Evolutionary conservation across 208 protist genomes (phyloP), one percentile per base, ranked within the genome.

Genomic region (Crithidia bombi): DNA sequence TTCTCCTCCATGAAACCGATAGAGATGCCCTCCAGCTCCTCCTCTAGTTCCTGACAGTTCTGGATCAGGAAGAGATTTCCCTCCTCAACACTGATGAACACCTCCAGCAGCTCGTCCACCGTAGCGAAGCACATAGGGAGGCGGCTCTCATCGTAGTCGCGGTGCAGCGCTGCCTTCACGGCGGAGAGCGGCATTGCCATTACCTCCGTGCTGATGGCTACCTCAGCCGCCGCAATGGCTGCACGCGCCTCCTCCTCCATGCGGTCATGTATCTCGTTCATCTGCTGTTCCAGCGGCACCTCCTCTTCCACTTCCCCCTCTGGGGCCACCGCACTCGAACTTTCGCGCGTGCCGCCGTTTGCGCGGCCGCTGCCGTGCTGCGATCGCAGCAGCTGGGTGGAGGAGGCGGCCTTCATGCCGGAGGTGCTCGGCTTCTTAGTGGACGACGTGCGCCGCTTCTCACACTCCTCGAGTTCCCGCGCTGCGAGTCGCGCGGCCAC

Each of bases 1-100:
- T 91, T 77, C 66, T 97, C 93, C 25, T 81, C 75, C 26, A 89
- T 64, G 65, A 89, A 96, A 56, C 96, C 85, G 61, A 88, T 86
- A 41, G 90, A 81, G 19, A 98, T 86, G 33, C 93, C 87, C 63
- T 98, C 95, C 35, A 98, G 79, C 70, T 96, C 91, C 79, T 98
- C 94, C 82, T 98, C 94, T 39, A 97, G 76, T 79, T 96, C 90
- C 70, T 98, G 97, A 44, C 83, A 96, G 79, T 97, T 98, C 73
- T 98, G 96, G 65, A 99, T 99, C 26, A 99, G 82, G 59, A 98
- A 98, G 43, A 99, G 80, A 54, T 99, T 99, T 23, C 91, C 89
- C 65, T 99, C 97, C 78, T 99, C 96, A 1, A 99, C 90, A 62
- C 93, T 94, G 49, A 96, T 93, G 81, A 98, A 99, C 46, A 97